Base-by-base conservation (phyloP, 805 yeast species). In the Wickerhamomyces strasburgensis region DNA sequence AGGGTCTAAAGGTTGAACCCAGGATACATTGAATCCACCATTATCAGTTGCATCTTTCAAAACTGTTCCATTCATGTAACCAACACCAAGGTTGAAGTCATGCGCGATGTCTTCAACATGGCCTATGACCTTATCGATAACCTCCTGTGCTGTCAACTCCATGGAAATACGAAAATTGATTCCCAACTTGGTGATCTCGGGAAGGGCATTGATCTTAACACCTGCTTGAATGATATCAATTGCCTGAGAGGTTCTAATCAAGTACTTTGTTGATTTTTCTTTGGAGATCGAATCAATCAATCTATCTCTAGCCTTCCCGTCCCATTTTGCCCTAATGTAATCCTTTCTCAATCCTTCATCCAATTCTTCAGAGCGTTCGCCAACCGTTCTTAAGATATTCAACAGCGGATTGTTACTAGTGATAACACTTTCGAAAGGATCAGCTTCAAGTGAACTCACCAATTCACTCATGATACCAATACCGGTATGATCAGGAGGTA, bases 401-500 rank as follows among this genome's bases (percentile, higher is more conserved):
- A 76, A 64, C 29, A 74, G 58, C 13, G 95, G 95, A 58, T 80
- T 85, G 34, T 61, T 61, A 4, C 58, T 44, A 6, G 73, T 60
- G 27, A 84, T 60, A 13, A 59, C 47, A 1, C 78, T 64, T 11
- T 35, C 42, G 36, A 52, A 61, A 6, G 79, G 80, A 42, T 73
- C 70, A 9, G 58, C 56, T 56, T 87, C 95, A 28, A 68, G 55
- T 11, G 5, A 16, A 6, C 17, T 19, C 7, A 30, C 33, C 13
- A 30, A 19, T 67, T 37, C 77, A 3, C 86, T 67, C 35, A 80
- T 64, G 26, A 85, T 70, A 10, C 93, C 95, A 59, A 86, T 83
- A 2, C 83, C 71, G 5, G 93, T 83, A 52, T 84, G 93, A 33
- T 75, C 81, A 1, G 88, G 89, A 5, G 94, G 90, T 15, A 68